phyloP scores from a whole-genome alignment of 2,329 filamentous ascomycete genomes.

The Phialocephala sp. region DNA sequence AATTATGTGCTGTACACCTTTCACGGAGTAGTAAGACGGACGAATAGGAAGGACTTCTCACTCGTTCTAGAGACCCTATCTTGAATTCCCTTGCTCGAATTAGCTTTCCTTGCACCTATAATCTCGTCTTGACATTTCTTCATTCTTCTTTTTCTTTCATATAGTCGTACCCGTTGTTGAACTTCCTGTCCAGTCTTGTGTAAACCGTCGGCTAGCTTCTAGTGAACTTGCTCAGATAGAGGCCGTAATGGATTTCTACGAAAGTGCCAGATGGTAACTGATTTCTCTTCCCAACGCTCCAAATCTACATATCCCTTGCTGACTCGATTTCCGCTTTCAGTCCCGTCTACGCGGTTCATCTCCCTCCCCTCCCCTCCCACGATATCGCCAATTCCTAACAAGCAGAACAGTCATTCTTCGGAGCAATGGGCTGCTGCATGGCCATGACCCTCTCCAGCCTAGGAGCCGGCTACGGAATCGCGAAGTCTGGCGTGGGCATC shows the following conservation, averaged over 20 bases:
- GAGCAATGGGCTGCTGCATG: conserved; percentile 90
- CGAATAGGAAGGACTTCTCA: conserved; percentile 10
- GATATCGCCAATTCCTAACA: neutral
- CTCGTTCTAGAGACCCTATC: neutral
- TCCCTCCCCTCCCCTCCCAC: neutral
- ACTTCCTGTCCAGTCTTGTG: neutral
- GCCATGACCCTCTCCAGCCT: conserved; percentile 86
- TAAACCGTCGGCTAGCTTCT: no score
- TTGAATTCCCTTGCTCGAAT: no score
- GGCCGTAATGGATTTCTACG: conserved; percentile 17
- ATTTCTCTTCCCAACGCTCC: neutral
- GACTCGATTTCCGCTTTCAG: conserved; percentile 17
- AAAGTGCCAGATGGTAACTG: conserved; percentile 28
- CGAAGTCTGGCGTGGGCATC: conserved; percentile 97
- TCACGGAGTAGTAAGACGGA: conserved; percentile 11
- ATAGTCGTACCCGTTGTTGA: neutral
- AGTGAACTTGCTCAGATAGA: neutral
- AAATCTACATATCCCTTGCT: neutral
- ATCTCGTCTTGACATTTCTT: no score
- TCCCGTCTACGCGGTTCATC: conserved; percentile 32
- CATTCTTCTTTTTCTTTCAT: no score
- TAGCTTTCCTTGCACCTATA: no score
- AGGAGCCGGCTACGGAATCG: conserved; percentile 95
- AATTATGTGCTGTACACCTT: neutral
- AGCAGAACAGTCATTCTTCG: conserved; percentile 75